Evolutionary conservation across 2,329 filamentous ascomycete species (phyloP), one percentile per base, ranked within the genome.

Genomic region (Claviceps sp.): DNA sequence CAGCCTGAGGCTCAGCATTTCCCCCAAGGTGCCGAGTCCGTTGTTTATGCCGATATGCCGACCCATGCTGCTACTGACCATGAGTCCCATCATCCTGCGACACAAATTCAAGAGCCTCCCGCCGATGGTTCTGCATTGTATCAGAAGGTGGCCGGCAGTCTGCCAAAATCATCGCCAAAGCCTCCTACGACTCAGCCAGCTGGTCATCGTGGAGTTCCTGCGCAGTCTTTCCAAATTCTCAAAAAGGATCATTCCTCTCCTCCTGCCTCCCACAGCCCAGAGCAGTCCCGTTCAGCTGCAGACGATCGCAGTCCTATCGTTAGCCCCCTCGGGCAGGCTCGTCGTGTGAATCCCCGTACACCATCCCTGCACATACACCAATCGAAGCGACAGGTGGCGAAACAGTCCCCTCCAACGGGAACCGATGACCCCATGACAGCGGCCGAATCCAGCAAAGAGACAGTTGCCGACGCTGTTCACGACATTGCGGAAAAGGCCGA

Each of bases 401-500:
- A 58, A 40, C 59, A 58, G 50, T 58, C 66, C 0, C 65, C 67
- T 30, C 59, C 60, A 3, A 58, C 61, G 42, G 66, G 67, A 18
- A 61, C 62, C 42, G 65, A 62, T 36, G 59, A 57, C 50, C 59
- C 61, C 43, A 57, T 55, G 47, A 55, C 60, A 30, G 55, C 55
- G 51, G 79, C 75, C 56, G 82, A 85, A 66, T 6, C 42, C 2
- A 84, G 79, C 50, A 79, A 73, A 57, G 84, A 88, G 65, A 85
- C 82, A 48, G 85, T 93, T 34, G 75, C 84, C 20, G 80, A 87
- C 52, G 82, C 85, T 26, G 73, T 89, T 42, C 77, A 73, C 57
- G 82, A 81, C 43, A 72, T 89, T 56, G 85, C 83, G 44, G 65
- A 65, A 48, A 68, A 71, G 58, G 74, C 67, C 20, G 70, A 77